Percentiles rank a stretch among this genome's conserved stretches.
Evolutionary conservation across 352 stramenopile genomes (phyloP).

Genomic region (Globisporangium splendens): DNA sequence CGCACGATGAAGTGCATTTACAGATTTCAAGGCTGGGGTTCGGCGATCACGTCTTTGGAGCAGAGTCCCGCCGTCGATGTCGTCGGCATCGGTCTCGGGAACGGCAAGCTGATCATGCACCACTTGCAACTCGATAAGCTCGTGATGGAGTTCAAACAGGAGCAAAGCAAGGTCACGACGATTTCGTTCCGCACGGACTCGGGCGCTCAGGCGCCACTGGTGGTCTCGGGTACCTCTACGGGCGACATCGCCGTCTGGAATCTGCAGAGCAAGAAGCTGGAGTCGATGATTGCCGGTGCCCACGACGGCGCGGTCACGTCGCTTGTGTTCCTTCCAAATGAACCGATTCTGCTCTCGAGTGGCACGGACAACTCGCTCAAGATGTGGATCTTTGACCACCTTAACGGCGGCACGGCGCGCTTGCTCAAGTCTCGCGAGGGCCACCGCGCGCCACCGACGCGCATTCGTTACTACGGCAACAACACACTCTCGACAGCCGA

Average conservation of each 20-base stretch:
- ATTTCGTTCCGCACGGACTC: slow-evolving; percentile 89
- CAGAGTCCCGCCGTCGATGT: slow-evolving; percentile 90
- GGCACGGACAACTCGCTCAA: slow-evolving; percentile 91
- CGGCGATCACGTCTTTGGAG: slow-evolving; percentile 68
- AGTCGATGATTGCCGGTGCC: slow-evolving; percentile 71
- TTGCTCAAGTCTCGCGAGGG: slow-evolving; percentile 89
- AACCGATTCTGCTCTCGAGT: slow-evolving; percentile 85
- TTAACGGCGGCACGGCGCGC: slow-evolving; percentile 71
- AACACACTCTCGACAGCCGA: slow-evolving; percentile 83
- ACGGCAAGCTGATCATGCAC: slow-evolving; percentile 82
- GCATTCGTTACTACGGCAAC: slow-evolving; percentile 90
- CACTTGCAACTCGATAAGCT: slow-evolving; percentile 84
- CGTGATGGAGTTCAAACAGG: slow-evolving; percentile 77
- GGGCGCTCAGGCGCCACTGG: slow-evolving; percentile 46
- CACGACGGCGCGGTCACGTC: slow-evolving; percentile 77
- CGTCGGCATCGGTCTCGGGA: slow-evolving; percentile 78
- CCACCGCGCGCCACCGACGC: slow-evolving; percentile 79
- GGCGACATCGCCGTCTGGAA: slow-evolving; percentile 92
- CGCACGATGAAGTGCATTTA: slow-evolving; percentile 88
- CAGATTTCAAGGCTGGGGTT: slow-evolving; percentile 72
- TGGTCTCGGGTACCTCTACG: slow-evolving; percentile 63
- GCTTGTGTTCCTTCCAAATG: slow-evolving; percentile 82
- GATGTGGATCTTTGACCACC: slow-evolving; percentile 92
- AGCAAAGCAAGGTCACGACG: slow-evolving; percentile 78
- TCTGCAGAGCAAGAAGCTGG: slow-evolving; percentile 81